A percentile compares a stretch with the other conserved stretches of the same genome.
phyloP scores from a whole-genome alignment of 2,329 filamentous ascomycete genomes.

The Capronia americana region DNA sequence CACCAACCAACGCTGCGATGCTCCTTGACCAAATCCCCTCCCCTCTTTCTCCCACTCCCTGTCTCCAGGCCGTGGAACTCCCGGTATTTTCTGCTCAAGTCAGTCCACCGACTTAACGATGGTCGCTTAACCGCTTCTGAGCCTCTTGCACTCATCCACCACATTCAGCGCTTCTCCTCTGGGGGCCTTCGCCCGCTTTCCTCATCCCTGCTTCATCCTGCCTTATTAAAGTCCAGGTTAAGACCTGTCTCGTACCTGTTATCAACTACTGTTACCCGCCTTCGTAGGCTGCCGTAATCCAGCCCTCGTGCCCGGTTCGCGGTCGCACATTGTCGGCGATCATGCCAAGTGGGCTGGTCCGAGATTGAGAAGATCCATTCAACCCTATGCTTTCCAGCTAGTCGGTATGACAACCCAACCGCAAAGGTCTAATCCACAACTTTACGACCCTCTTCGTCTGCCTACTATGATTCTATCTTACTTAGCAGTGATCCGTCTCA shows the following conservation, averaged over 20 bases:
- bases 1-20: neutral
- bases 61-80: neutral
- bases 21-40: neutral
- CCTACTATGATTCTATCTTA: constrained; percentile 12
- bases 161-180: neutral
- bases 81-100: neutral
- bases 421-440: constrained; percentile 4
- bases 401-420: constrained; percentile 19
- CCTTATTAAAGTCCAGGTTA: neutral
- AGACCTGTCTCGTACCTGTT: neutral
- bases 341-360: constrained; percentile 15
- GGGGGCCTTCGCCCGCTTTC: neutral
- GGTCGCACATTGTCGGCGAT: constrained; percentile 4
- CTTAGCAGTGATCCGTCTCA: constrained; percentile 12
- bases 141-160: neutral
- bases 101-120: neutral
- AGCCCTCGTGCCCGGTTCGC: constrained; percentile 3
- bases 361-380: constrained; percentile 20
- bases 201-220: neutral
- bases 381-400: neutral
- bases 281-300: neutral
- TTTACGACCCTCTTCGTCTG: constrained; percentile 11
- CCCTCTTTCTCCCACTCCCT: neutral
- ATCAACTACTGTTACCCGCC: neutral
- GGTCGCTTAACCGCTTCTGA: neutral